Base-by-base conservation (phyloP, 805 yeast species). In the Zygotorulaspora florentina region DNA sequence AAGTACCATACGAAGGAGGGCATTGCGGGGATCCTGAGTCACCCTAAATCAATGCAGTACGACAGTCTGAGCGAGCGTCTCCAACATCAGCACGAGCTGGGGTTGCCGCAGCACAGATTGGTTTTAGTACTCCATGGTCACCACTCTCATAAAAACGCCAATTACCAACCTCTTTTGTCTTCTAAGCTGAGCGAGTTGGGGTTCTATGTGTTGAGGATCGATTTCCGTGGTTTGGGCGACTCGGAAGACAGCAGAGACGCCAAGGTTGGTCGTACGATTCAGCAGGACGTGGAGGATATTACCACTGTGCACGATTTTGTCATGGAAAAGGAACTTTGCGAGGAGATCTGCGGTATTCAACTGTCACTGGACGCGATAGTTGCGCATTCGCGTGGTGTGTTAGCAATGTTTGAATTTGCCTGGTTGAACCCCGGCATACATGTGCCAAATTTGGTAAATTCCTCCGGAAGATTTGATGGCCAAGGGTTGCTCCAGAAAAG, bases 151-250 rank as follows among this genome's bases (percentile, higher is more conserved):
- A 78, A 87, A 53, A 78, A 85, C 68, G 84, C 87, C 61, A 80
- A 87, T 48, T 89, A 84, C 64, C 88, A 84, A 52, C 75, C 77
- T 20, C 55, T 67, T 12, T 64, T 87, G 36, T 90, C 95, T 0
- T 75, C 76, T 23, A 66, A 65, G 20, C 62, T 90, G 44, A 81
- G 89, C 1, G 74, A 75, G 12, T 61, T 75, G 47, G 95, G 95
- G 0, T 69, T 79, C 45, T 79, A 73, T 58, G 76, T 84, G 3
- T 72, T 87, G 40, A 70, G 97, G 52, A 81, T 89, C 54, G 97
- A 90, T 64, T 89, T 90, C 57, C 73, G 96, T 45, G 85, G 84
- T 6, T 83, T 93, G 63, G 98, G 97, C 1, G 79, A 76, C 46
- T 86, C 95, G 2, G 83, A 77, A 18, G 81, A 51, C 2, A 60